Evolutionary conservation across 352 stramenopile species (phyloP), one percentile per base, ranked within the genome.

Genomic region (Globisporangium cederbergense): DNA sequence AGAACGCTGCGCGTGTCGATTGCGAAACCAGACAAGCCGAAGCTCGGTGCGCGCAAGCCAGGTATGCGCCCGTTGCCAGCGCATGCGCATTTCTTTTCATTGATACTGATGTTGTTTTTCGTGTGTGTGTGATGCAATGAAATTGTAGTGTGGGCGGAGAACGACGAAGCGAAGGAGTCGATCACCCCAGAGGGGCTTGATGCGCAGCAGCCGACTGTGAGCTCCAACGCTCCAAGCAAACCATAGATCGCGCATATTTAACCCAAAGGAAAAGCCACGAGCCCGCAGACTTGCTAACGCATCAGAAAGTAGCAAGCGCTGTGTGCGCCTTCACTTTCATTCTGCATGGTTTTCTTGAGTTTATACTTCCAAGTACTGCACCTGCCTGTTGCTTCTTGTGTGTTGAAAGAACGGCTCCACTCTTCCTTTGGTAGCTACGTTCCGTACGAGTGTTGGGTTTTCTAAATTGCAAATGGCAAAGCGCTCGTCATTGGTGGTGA

Each of bases 1-100:
- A 85, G 83, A 66, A 96, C 91, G 22, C 71, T 98, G 66, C 88
- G 81, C 43, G 95, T 98, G 51, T 95, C 88, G 49, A 87, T 98
- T 43, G 95, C 95, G 20, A 97, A 96, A 62, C 85, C 90, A 1
- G 84, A 94, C 53, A 73, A 78, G 18, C 77, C 83, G 1, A 89
- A 94, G 65, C 76, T 94, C 8, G 86, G 86, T 20, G 84, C 83
- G 0, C 75, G 79, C 34, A 94, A 91, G 52, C 83, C 86, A 88
- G 83, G 86, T 92, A 56, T 51, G 71, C 30, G 3, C 1, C 11
- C 36, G 36, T 42, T 14, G 9, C 9, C 36, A 42, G 36, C 11
- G 36, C 11, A 25, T 45, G 28, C 16, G 4, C 18, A 30, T 58
- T 16, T 0, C 3, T 14, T 42, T 20, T 38, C 18, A 4, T 45